These are phyloP conservation scores for Sporothrix inflata DNA, from an alignment of 2,329 filamentous ascomycete genomes.

Conservation along the genomic window DNA sequence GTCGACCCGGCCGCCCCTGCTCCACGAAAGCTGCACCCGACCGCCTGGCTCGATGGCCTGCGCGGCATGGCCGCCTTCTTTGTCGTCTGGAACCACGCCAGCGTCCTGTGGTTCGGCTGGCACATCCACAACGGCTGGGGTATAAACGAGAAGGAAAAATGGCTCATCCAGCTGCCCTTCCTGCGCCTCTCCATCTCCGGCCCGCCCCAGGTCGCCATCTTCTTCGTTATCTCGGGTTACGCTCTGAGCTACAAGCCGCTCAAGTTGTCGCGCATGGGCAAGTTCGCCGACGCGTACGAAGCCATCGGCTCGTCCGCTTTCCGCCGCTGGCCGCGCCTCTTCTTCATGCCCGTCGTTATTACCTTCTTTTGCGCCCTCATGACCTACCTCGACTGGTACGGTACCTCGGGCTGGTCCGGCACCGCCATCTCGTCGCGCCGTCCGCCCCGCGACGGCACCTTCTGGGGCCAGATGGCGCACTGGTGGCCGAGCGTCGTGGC, in stretches of 20 bases:
- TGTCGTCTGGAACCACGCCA: constrained; percentile 55
- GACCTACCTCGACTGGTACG: constrained; percentile 29
- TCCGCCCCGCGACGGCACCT: constrained; percentile 21
- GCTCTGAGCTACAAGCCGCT: constrained; percentile 37
- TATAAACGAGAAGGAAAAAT: constrained; percentile 29
- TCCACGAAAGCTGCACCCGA: constrained; percentile 33
- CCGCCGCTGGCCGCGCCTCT: constrained; percentile 35
- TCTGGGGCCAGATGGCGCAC: constrained; percentile 29
- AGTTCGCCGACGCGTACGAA: constrained; percentile 32
- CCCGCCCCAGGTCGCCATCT: constrained; percentile 46
- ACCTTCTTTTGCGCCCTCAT: constrained; percentile 27
- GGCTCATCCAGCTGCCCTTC: constrained; percentile 43
- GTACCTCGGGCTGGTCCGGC: constrained; percentile 29
- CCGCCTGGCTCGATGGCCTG: constrained; percentile 52
- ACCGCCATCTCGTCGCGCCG: constrained; percentile 28
- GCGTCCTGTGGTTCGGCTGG: constrained; percentile 40
- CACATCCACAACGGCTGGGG: constrained; percentile 39
- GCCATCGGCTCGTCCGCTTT: constrained; percentile 33
- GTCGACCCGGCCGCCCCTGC: neutral
- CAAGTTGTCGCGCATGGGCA: constrained; percentile 31
- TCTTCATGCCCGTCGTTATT: constrained; percentile 32
- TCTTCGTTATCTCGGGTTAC: constrained; percentile 52
- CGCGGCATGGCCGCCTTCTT: constrained; percentile 59
- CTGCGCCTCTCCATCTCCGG: constrained; percentile 44
- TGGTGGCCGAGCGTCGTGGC: constrained; percentile 25